These are phyloP conservation scores for Panicum miliaceum DNA, from an alignment of 176 grass and related monocot species.

Conservation along the genomic window DNA sequence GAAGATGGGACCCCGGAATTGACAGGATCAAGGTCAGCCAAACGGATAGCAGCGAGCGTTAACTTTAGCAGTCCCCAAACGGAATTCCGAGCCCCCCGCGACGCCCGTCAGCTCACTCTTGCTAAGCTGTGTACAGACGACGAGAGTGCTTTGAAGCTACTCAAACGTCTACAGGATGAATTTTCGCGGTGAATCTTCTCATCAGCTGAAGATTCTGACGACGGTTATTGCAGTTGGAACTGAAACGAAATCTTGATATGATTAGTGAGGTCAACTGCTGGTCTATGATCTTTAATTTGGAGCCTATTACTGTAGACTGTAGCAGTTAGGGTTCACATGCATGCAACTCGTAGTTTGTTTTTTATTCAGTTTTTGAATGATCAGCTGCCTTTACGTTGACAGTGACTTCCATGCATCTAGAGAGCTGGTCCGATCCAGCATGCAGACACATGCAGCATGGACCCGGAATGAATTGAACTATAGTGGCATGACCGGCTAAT, in stretches of 20 bases:
- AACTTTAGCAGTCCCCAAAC: background rate
- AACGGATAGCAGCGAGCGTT: background rate
- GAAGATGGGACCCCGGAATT: background rate
- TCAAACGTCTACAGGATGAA: background rate
- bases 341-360: background rate
- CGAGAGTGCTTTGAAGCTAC: background rate
- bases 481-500: background rate
- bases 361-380: background rate
- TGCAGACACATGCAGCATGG: background rate
- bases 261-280: background rate
- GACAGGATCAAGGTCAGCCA: conserved; percentile 37
- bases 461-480: background rate
- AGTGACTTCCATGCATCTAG: background rate
- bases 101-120: background rate
- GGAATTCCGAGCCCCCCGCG: background rate
- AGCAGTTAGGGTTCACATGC: background rate
- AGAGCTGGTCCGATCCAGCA: conserved; percentile 16
- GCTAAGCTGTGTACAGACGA: background rate
- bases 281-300: background rate
- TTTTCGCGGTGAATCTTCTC: background rate
- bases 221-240: background rate
- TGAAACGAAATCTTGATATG: too few species aligned
- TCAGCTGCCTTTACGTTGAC: background rate
- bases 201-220: background rate
- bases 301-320: too few species aligned